Conservation (phyloP, 306 rosid genomes). For the Neltuma alba region DNA sequence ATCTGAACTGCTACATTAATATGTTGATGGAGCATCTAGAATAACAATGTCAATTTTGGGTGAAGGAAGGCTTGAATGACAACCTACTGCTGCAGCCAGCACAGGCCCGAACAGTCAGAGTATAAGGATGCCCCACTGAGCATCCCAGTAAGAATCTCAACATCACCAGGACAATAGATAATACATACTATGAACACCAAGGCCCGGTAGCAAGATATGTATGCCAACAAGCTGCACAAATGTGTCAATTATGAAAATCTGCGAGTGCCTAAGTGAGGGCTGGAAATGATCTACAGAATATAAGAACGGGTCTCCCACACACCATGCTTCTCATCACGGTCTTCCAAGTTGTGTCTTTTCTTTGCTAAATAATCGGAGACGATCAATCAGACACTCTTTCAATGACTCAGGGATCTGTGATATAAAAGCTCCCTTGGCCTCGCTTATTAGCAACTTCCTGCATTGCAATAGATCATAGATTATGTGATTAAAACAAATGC, state of each 20-base stretch:
- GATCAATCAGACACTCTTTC: slow-evolving; percentile 61
- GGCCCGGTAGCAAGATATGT: slow-evolving; percentile 38
- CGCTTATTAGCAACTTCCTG: slow-evolving; percentile 70
- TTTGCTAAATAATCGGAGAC: slow-evolving; percentile 59
- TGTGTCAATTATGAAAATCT: slow-evolving; percentile 11
- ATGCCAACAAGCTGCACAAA: slow-evolving; percentile 53
- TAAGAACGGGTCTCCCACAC: slow-evolving; percentile 21
- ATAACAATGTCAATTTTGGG: slow-evolving; percentile 23
- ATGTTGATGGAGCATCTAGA: slow-evolving; percentile 37
- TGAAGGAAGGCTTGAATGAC: slow-evolving; percentile 25
- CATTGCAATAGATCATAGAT: slow-evolving; percentile 20
- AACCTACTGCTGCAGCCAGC: slow-evolving; percentile 36
- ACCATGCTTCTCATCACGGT: slow-evolving; percentile 42
- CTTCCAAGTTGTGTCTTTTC: slow-evolving; percentile 46
- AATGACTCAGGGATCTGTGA: slow-evolving; percentile 71
- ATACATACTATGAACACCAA: slow-evolving; percentile 51
- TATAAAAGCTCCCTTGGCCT: slow-evolving; percentile 55
- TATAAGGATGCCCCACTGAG: slow-evolving; percentile 37
- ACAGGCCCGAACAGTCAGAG: slow-evolving; percentile 48
- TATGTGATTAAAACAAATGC: neutral
- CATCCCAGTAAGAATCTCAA: slow-evolving; percentile 39
- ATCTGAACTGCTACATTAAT: slow-evolving; percentile 40
- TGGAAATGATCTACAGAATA: slow-evolving; percentile 10
- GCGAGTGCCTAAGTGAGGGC: slow-evolving; percentile 32
- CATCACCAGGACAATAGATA: slow-evolving; percentile 40